Percentiles rank a stretch among this genome's conserved stretches.
These are phyloP conservation scores for Clavispora asparagi DNA, from an alignment of 805 yeast species.

Conservation along the genomic window DNA sequence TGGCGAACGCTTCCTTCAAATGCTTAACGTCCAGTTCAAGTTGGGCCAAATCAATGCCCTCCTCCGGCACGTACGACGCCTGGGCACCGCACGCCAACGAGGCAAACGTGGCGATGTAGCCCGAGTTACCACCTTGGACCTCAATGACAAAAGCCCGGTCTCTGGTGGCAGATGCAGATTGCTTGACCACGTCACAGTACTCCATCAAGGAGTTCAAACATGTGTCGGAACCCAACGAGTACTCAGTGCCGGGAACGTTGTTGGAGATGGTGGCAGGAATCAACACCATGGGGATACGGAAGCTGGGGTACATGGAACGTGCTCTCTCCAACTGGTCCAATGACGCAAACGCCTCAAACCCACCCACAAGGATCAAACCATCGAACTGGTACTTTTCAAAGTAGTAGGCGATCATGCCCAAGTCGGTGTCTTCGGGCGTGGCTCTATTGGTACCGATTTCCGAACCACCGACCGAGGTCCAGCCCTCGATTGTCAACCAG, in stretches of 20 bases:
- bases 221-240: slow-evolving; percentile 71
- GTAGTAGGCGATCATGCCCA: slow-evolving; percentile 67
- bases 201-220: slow-evolving; percentile 65
- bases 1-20: slow-evolving; percentile 53
- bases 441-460: slow-evolving; percentile 95
- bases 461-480: slow-evolving; percentile 90
- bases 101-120: slow-evolving; percentile 66
- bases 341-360: slow-evolving; percentile 75
- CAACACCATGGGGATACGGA: slow-evolving; percentile 71
- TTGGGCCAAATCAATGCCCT: slow-evolving; percentile 53
- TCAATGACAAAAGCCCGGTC: slow-evolving; percentile 77
- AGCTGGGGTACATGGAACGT: slow-evolving; percentile 59
- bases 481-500: slow-evolving; percentile 85
- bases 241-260: slow-evolving; percentile 79
- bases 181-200: slow-evolving; percentile 76
- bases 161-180: slow-evolving; percentile 73
- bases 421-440: slow-evolving; percentile 62
- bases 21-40: slow-evolving; percentile 61
- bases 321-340: slow-evolving; percentile 61
- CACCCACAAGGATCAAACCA: slow-evolving; percentile 74
- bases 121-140: slow-evolving; percentile 83
- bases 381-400: slow-evolving; percentile 64
- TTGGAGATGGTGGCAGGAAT: slow-evolving; percentile 78
- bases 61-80: slow-evolving; percentile 75
- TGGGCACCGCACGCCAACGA: slow-evolving; percentile 69